phyloP scores from a whole-genome alignment of 331 rosid genomes.

The Acacia pycnantha region DNA sequence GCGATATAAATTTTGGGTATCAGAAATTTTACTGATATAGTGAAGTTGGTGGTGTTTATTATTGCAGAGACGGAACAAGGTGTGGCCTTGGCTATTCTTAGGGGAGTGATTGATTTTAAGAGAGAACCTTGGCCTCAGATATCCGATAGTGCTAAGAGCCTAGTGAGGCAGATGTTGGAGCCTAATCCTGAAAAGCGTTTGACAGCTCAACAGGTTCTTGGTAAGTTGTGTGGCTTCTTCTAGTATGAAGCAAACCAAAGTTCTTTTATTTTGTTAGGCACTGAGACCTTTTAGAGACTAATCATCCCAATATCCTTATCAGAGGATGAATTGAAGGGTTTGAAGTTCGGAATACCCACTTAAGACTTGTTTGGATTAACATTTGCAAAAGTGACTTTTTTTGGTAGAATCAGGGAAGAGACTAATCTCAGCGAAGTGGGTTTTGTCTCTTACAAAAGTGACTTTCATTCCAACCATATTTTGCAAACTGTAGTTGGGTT shows the following conservation, averaged over 20 bases:
- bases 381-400: too few species aligned
- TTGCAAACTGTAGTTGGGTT: too few species aligned
- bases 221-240: conserved; percentile 42
- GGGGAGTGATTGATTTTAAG: conserved; percentile 91
- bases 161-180: conserved; percentile 89
- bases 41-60: conserved; percentile 26
- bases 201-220: conserved; percentile 96
- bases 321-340: not conserved
- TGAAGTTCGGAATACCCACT: not conserved
- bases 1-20: not conserved
- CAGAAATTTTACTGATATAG: not conserved
- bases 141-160: conserved; percentile 92
- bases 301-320: not conserved
- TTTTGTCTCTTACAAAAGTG: too few species aligned
- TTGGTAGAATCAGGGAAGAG: too few species aligned
- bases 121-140: conserved; percentile 99
- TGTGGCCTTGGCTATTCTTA: conserved; percentile 89
- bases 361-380: not conserved
- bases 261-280: not conserved
- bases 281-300: not conserved
- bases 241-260: not conserved
- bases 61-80: conserved; percentile 83
- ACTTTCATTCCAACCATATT: too few species aligned
- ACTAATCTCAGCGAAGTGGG: too few species aligned
- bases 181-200: conserved; percentile 83